phyloP scores from a whole-genome alignment of 768 basidiomycete species.

The Royoungia palumana region DNA sequence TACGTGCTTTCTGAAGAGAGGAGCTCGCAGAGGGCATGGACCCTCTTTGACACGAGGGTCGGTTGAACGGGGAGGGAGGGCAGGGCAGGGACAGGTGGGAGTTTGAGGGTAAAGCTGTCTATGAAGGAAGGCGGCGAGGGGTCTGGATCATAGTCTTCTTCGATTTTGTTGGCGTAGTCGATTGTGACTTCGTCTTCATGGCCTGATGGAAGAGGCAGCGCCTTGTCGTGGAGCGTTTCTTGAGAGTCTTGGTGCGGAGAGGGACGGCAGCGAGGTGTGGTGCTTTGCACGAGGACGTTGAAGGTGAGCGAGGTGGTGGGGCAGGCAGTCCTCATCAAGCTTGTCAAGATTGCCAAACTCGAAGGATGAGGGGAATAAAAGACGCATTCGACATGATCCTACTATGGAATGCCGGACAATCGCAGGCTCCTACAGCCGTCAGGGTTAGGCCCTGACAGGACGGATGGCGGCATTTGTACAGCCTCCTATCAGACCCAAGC shows the following conservation, averaged over 20 bases:
- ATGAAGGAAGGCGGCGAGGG: slow-evolving; percentile 24
- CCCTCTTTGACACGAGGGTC: slow-evolving; percentile 56
- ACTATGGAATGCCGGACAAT: no score
- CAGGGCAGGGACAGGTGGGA: slow-evolving; percentile 6
- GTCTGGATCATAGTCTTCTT: slow-evolving; percentile 29
- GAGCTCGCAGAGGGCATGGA: slow-evolving; percentile 74
- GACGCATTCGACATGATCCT: no score
- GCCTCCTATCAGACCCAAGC: no score
- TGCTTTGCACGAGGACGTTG: slow-evolving; percentile 28
- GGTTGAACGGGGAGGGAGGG: slow-evolving; percentile 32
- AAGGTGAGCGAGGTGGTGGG: slow-evolving; percentile 32
- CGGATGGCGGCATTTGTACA: no score
- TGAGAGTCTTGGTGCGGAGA: slow-evolving; percentile 16
- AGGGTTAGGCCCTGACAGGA: no score
- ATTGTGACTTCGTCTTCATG: slow-evolving; percentile 21
- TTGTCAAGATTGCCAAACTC: no score
- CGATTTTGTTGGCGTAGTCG: slow-evolving; percentile 22
- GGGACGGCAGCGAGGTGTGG: slow-evolving; percentile 2
- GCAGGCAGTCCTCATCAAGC: slow-evolving; percentile 25
- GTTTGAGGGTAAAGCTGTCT: slow-evolving; percentile 24
- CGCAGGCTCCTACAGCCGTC: no score
- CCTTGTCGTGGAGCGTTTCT: slow-evolving; percentile 31
- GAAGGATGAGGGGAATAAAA: no score
- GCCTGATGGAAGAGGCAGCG: slow-evolving; percentile 28
- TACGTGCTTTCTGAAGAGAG: slow-evolving; percentile 79